These are phyloP conservation scores for Dujonia santamariae DNA, from an alignment of 1,139 yeast genomes.

Conservation along the genomic window DNA sequence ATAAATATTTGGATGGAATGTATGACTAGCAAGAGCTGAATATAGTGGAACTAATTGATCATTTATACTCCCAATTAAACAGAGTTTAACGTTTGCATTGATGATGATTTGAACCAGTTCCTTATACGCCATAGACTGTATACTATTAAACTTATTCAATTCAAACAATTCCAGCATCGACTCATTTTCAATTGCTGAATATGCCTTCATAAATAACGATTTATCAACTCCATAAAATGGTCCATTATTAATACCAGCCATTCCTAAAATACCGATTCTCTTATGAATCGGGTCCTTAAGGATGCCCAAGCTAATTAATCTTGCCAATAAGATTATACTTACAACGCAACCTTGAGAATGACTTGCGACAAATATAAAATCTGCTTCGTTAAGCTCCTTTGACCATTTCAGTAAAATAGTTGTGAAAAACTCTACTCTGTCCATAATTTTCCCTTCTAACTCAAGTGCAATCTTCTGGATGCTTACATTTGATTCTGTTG, in stretches of 20 bases:
- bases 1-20: slow-evolving; percentile 84
- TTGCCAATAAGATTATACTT: slow-evolving; percentile 71
- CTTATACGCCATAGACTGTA: slow-evolving; percentile 68
- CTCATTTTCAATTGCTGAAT: slow-evolving; percentile 85
- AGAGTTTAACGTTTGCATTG: slow-evolving; percentile 68
- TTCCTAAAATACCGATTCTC: slow-evolving; percentile 72
- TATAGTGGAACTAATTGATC: slow-evolving; percentile 92
- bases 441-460: slow-evolving; percentile 86
- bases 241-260: slow-evolving; percentile 96
- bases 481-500: slow-evolving; percentile 45
- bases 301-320: slow-evolving; percentile 67
- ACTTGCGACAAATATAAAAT: slow-evolving; percentile 82
- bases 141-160: slow-evolving; percentile 71
- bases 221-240: slow-evolving; percentile 91
- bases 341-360: slow-evolving; percentile 98
- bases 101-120: slow-evolving; percentile 66
- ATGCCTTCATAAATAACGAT: slow-evolving; percentile 78
- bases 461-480: slow-evolving; percentile 90
- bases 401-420: slow-evolving; percentile 70
- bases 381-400: slow-evolving; percentile 69
- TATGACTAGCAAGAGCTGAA: slow-evolving; percentile 79
- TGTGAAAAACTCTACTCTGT: slow-evolving; percentile 78
- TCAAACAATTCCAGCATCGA: slow-evolving; percentile 84
- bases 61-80: slow-evolving; percentile 82
- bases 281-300: slow-evolving; percentile 48